Conservation (phyloP, 495 filamentous ascomycete species). For the Chlorociboria aeruginascens region DNA sequence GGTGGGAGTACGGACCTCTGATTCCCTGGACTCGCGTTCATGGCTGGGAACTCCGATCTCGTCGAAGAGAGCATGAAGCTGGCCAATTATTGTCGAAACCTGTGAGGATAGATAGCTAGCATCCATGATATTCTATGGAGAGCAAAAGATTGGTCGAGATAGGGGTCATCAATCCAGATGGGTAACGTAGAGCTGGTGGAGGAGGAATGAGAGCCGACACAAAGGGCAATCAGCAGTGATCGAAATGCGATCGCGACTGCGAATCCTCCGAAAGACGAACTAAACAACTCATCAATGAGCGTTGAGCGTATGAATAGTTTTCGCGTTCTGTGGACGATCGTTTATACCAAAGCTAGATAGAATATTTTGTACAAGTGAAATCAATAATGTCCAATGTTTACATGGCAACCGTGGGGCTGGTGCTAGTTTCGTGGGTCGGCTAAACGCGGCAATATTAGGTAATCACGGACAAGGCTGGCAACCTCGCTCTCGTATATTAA, state of each 20-base stretch:
- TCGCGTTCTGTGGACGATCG: conserved; percentile 6
- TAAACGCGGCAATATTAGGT: no score
- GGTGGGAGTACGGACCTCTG: conserved; percentile 48
- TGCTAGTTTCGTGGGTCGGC: no score
- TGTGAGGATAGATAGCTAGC: conserved; percentile 85
- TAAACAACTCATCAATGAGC: conserved; percentile 13
- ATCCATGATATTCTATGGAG: conserved; percentile 50
- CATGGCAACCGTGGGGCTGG: not conserved
- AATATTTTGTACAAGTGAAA: not conserved
- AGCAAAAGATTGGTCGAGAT: no score
- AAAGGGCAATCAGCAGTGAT: conserved; percentile 15
- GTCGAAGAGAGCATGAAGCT: conserved; percentile 88
- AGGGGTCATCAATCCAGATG: not conserved
- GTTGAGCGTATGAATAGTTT: conserved; percentile 1
- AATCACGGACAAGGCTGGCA: no score
- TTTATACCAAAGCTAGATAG: not conserved
- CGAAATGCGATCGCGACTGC: conserved; percentile 15
- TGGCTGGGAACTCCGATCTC: conserved; percentile 86
- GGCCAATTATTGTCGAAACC: conserved; percentile 80
- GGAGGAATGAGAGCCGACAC: not conserved
- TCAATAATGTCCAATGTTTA: not conserved
- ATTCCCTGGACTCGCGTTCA: conserved; percentile 79
- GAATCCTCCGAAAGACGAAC: conserved; percentile 5
- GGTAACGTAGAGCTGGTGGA: not conserved
- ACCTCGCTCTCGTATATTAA: no score